Percentiles rank a stretch among this genome's conserved stretches.
Conservation (phyloP, 148 eudicot genomes). For the Oxyria digyna region DNA sequence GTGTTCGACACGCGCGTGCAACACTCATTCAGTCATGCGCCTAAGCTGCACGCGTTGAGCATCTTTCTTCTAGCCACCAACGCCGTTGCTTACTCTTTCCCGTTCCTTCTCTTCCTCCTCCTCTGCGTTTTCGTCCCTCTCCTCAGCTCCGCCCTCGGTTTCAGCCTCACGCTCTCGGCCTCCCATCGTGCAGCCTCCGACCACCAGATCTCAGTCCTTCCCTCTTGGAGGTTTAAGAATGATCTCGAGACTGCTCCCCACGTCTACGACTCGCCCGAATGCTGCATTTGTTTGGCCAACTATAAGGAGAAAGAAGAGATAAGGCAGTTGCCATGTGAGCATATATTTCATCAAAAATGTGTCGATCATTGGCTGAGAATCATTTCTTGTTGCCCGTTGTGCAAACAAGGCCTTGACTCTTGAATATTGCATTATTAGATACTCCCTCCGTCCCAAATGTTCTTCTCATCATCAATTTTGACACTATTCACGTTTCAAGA, state of each 20-base stretch:
- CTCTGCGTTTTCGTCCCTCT: slow-evolving; percentile 76
- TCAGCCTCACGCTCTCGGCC: slow-evolving; percentile 65
- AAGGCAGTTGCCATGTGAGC: slow-evolving; percentile 68
- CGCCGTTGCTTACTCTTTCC: slow-evolving; percentile 74
- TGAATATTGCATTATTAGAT: too few species aligned
- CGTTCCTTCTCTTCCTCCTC: slow-evolving; percentile 63
- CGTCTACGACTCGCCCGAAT: slow-evolving; percentile 33
- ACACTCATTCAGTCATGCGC: slow-evolving; percentile 44
- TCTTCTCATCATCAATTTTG: too few species aligned
- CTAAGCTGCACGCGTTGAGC: slow-evolving; percentile 63
- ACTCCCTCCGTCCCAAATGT: too few species aligned
- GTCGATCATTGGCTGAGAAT: slow-evolving; percentile 95
- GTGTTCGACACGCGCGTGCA: slow-evolving; percentile 57
- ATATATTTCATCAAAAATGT: slow-evolving; percentile 66
- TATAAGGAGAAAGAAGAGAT: slow-evolving; percentile 81
- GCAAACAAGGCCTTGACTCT: slow-evolving; percentile 55
- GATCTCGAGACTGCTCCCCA: slow-evolving; percentile 23
- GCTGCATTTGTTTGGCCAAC: slow-evolving; percentile 77
- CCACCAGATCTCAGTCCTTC: slow-evolving; percentile 53
- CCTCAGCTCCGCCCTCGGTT: slow-evolving; percentile 54
- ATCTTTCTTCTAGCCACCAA: slow-evolving; percentile 64
- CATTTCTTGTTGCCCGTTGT: slow-evolving; percentile 83
- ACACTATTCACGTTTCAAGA: too few species aligned
- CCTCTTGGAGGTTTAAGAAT: slow-evolving; percentile 55
- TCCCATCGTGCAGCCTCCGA: slow-evolving; percentile 65